Base-by-base conservation (phyloP, 371 early-diverging fungal species). In the Globomyces sp. region DNA sequence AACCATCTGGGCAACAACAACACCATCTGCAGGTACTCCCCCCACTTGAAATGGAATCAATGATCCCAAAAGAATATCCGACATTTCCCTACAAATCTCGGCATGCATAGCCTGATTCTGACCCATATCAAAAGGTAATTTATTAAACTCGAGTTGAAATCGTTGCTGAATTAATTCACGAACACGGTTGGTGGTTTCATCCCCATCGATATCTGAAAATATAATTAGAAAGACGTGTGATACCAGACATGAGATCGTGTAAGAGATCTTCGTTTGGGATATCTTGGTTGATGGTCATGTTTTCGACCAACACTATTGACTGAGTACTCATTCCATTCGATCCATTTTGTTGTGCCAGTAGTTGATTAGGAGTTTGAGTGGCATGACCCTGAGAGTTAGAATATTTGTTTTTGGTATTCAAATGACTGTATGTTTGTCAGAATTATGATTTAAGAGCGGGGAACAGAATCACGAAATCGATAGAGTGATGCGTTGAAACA, bases 261-360 rank as follows among this genome's bases (percentile, higher is more conserved):
- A 81, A 71, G 0, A 81, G 71, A 11, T 62, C 64, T 36, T 55
- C 47, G 59, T 77, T 70, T 34, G 77, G 76, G 34, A 81, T 74
- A 40, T 73, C 77, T n/a, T 66, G 63, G 61, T 81, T 81, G 70
- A 81, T 81, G 57, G 77, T 68, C 81, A 81, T 81, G 74, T 81
- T 81, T 62, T 81, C 81, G 34, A 77, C 75, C 41, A 78, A 64
- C 0, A 76, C 76, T 41, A 81, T 65, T 39, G 72, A 70, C 10
- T 75, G 71, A n/a, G 77, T 74, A 46, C 76, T 71, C 47, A 47
- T 47, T 6, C 47, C 47, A 47, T 11, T 47, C 8, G 47, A 47
- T 24, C 24, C 24, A 24, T 24, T 24, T 24, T 24, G 24, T 24
- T 24, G 24, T 24, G 24, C 24, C 24, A 24, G 24, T 24, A 24